These are phyloP conservation scores for Sedum album DNA, from an alignment of 164 flowering plant species.

Conservation along the genomic window DNA sequence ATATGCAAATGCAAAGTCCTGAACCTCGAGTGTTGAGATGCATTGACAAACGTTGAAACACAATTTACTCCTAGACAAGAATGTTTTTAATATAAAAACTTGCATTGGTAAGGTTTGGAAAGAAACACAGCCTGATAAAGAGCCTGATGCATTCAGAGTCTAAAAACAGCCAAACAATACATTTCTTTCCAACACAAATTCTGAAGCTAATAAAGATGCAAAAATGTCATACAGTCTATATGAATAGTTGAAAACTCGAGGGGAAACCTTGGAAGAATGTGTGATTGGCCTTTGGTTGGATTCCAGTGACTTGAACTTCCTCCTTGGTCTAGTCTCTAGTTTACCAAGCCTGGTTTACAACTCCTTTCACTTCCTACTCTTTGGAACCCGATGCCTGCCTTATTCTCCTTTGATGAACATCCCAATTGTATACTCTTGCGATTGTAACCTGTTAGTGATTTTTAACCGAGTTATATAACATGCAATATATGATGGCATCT, in stretches of 20 bases:
- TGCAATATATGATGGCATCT: not conserved
- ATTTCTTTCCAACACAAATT: not conserved
- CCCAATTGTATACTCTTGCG: conserved; percentile 98
- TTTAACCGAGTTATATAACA: not conserved
- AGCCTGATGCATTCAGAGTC: too few species aligned
- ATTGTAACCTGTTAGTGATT: conserved; percentile 59
- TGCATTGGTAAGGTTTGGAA: too few species aligned
- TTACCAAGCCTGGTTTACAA: not conserved
- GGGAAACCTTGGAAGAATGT: not conserved
- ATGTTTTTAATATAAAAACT: too few species aligned
- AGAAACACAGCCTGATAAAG: too few species aligned
- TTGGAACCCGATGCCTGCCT: conserved; percentile 35
- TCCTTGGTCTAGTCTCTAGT: too few species aligned
- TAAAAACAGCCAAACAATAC: not conserved
- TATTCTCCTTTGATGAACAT: conserved; percentile 81
- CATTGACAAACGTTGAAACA: too few species aligned
- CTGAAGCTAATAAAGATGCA: not conserved
- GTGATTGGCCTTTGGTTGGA: not conserved
- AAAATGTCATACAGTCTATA: not conserved
- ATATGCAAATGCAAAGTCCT: too few species aligned
- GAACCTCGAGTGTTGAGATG: too few species aligned
- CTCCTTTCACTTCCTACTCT: conserved; percentile 20
- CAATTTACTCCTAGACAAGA: too few species aligned
- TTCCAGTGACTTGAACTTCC: not conserved
- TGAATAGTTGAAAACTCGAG: not conserved